Base-by-base conservation (phyloP, 768 basidiomycete genomes). In the Leccinellum albellum region DNA sequence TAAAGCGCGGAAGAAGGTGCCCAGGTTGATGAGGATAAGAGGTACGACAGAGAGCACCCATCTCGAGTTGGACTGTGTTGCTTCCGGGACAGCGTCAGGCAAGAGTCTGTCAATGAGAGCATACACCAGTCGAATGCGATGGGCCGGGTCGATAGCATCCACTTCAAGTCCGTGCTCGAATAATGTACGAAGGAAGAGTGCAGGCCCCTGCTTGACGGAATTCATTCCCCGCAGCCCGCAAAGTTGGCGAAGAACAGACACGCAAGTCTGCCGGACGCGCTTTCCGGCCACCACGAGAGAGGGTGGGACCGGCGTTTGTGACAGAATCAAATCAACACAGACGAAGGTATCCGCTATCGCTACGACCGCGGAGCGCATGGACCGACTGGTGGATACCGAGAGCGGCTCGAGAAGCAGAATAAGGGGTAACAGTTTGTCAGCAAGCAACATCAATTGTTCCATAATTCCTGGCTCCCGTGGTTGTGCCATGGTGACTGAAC, bases 21-120 rank as follows among this genome's bases (percentile, higher is more conserved):
- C 74, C 9, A 90, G 62, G 44, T 89, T 83, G 3, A 70, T 66
- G 4, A 90, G 73, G 20, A 84, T 68, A 28, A 74, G 78, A 3
- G 88, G 86, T 15, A 91, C 71, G 13, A 87, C 80, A 10, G 68
- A 69, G 6, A 75, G 74, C 2, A 80, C 68, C 86, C 85, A 89
- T 56, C 70, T 60, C 6, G 75, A 66, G 10, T 74, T 73, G 33
- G 73, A 73, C 35, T 74, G 70, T 20, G 29, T 53, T 20, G 61
- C 49, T 58, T 71, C 67, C 20, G 56, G 51, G 23, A 47, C 23
- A 14, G 55, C 52, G 49, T 60, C 62, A 1, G 87, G 86, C 1
- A 91, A 72, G 31, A 89, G 66, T 53, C 74, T 73, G 61, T 87
- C 81, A 44, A 89, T 61, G 49, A 92, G 75, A 46, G 73, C 70